Evolutionary conservation across 2,329 filamentous ascomycete genomes (phyloP), one percentile per base, ranked within the genome.

Genomic region (Xylaria polymorpha): DNA sequence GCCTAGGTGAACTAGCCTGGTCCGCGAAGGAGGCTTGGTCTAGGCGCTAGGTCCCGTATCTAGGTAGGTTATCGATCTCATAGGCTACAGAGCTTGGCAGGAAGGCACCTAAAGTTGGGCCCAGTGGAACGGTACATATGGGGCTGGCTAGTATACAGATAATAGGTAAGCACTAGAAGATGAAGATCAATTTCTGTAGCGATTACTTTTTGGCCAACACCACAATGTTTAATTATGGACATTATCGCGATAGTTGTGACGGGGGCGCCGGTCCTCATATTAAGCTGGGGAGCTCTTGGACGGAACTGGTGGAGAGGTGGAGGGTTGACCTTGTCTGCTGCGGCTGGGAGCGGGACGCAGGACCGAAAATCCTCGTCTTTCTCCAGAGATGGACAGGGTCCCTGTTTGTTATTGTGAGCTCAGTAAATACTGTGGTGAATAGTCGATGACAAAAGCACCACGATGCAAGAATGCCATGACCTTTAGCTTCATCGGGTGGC

Each of bases 101-200:
- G 32, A 53, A 10, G 14, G 50, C 14, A 35, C 29, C 14, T 35
- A 59, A 35, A 60, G 56, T 25, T 66, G 9, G 57, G 58, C 64
- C 64, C 57, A 10, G 41, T 32, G 15, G 29, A 20, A 61, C 22
- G 64, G 64, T 41, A 50, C 58, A 55, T 39, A 60, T 44, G 66
- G 61, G 66, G 56, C 55, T 57, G 37, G 37, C 60, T 14, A 61
- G 48, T 29, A 29, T 29, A 29, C 15, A 61, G 46, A 41, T 37
- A 37, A 37, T 12, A 32, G 18, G 50, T 61, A 64, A 67, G 60
- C 65, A 39, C 61, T 61, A 55, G 22, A 32, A 9, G 12, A 48
- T 41, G 50, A 57, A 20, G 41, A 41, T 46, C 39, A 25, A 59
- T 63, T 22, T 63, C 59, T 44, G 25, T 50, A 62, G 53, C 44